A percentile compares a stretch with the other conserved stretches of the same genome.
These are phyloP conservation scores for Herpotrichia juniperi DNA, from an alignment of 2,329 filamentous ascomycete species.

Conservation along the genomic window DNA sequence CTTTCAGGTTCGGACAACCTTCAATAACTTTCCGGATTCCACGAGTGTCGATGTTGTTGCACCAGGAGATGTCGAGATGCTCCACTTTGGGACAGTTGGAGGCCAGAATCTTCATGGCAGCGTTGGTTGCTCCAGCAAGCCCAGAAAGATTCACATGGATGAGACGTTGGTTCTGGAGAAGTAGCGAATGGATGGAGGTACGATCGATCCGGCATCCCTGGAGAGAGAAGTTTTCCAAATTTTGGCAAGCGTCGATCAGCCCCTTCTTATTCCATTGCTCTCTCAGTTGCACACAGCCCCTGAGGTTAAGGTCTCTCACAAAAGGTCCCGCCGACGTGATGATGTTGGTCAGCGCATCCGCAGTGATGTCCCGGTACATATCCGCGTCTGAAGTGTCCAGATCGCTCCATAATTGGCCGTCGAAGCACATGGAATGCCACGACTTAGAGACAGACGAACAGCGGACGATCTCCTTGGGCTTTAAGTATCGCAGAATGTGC, in stretches of 20 bases:
- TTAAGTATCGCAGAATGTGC: conserved; percentile 75
- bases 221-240: conserved; percentile 84
- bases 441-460: conserved; percentile 77
- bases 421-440: conserved; percentile 86
- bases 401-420: conserved; percentile 89
- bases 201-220: conserved; percentile 90
- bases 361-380: conserved; percentile 87
- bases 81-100: conserved; percentile 82
- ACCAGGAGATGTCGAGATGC: conserved; percentile 90
- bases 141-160: conserved; percentile 88
- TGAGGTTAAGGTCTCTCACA: conserved; percentile 85
- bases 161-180: conserved; percentile 78
- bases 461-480: conserved; percentile 80
- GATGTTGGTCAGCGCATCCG: conserved; percentile 81
- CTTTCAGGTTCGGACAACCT: conserved; percentile 73
- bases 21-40: conserved; percentile 76
- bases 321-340: conserved; percentile 87
- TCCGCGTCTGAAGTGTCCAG: conserved; percentile 72
- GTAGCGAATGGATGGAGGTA: conserved; percentile 75
- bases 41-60: conserved; percentile 78
- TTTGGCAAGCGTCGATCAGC: conserved; percentile 82
- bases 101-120: conserved; percentile 84
- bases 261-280: conserved; percentile 79
- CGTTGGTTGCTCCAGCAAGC: conserved; percentile 78
- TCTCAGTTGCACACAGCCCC: conserved; percentile 88